phyloP scores from a whole-genome alignment of 345 rosid genomes.

The Pugionium dolabratum region DNA sequence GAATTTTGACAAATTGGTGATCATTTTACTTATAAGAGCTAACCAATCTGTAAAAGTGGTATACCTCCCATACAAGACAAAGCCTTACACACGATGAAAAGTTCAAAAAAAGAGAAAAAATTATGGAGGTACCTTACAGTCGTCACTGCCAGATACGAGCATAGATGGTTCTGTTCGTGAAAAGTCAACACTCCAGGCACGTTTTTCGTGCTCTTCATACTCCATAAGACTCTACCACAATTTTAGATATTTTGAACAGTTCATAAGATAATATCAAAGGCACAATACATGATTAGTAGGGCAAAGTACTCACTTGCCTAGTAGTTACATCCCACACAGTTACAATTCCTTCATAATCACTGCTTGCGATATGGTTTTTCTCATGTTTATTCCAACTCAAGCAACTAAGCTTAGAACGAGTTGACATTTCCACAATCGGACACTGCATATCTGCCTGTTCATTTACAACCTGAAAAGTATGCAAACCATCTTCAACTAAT shows the following conservation, averaged over 20 bases:
- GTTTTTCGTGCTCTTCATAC: slow-evolving; percentile 98
- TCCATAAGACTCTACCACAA: slow-evolving; percentile 79
- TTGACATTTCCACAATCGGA: slow-evolving; percentile 94
- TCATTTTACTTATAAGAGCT: slow-evolving; percentile 1
- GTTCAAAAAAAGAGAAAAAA: background rate
- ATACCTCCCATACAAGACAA: background rate
- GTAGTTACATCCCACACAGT: slow-evolving; percentile 99
- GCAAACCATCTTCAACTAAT: slow-evolving; percentile 13
- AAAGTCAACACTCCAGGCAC: slow-evolving; percentile 99
- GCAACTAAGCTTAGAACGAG: slow-evolving; percentile 97
- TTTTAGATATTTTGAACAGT: slow-evolving; percentile 15
- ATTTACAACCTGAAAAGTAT: slow-evolving; percentile 72
- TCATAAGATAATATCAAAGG: slow-evolving; percentile 9
- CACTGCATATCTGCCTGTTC: slow-evolving; percentile 72
- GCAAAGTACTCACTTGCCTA: slow-evolving; percentile 62
- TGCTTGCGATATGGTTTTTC: slow-evolving; percentile 94
- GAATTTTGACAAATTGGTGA: slow-evolving; percentile 10
- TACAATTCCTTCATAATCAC: slow-evolving; percentile 97
- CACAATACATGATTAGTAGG: background rate
- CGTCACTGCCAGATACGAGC: slow-evolving; percentile 99
- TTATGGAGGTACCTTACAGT: slow-evolving; percentile 74
- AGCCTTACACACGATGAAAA: background rate
- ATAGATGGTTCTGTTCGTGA: slow-evolving; percentile 86
- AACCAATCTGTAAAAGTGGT: background rate
- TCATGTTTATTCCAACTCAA: slow-evolving; percentile 94